phyloP scores from a whole-genome alignment of 352 stramenopile species.

The Elongisporangium undulatum region DNA sequence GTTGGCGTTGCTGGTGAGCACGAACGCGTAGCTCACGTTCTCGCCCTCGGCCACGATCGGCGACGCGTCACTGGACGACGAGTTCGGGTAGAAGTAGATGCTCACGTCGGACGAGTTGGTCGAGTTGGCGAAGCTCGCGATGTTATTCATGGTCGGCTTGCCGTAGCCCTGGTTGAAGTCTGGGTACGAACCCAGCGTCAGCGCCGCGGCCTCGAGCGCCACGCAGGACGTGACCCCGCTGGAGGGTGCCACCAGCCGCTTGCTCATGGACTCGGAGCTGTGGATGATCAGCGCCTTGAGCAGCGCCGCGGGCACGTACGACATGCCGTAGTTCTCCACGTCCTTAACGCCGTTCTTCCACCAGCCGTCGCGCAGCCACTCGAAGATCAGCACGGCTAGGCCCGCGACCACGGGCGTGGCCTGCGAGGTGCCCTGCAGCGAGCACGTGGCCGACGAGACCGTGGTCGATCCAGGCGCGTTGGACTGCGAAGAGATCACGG shows the following conservation, averaged over 20 bases:
- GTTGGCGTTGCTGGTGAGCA: constrained; percentile 45
- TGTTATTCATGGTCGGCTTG: constrained; percentile 58
- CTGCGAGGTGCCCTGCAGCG: constrained; percentile 77
- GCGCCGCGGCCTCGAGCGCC: constrained; percentile 27
- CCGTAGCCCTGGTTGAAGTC: constrained; percentile 78
- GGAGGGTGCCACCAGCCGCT: constrained; percentile 34
- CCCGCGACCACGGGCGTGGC: constrained; percentile 77
- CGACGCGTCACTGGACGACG: constrained; percentile 32
- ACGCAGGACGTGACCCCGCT: constrained; percentile 51
- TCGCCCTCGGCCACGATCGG: constrained; percentile 46
- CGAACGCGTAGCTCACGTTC: constrained; percentile 47
- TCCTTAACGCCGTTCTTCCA: constrained; percentile 68
- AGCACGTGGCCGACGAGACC: constrained; percentile 34
- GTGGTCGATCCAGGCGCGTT: constrained; percentile 35
- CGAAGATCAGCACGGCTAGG: constrained; percentile 72
- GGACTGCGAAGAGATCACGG: constrained; percentile 61
- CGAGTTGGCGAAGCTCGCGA: constrained; percentile 31
- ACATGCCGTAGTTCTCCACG: constrained; percentile 39
- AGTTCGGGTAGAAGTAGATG: constrained; percentile 55
- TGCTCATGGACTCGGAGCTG: constrained; percentile 57
- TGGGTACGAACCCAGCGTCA: constrained; percentile 34
- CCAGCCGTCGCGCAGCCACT: constrained; percentile 86
- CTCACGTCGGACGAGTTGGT: constrained; percentile 8
- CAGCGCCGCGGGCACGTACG: constrained; percentile 52
- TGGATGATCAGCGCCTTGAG: constrained; percentile 86